Conservation (phyloP, 345 rosid species). For the Dipteronia dyeriana region DNA sequence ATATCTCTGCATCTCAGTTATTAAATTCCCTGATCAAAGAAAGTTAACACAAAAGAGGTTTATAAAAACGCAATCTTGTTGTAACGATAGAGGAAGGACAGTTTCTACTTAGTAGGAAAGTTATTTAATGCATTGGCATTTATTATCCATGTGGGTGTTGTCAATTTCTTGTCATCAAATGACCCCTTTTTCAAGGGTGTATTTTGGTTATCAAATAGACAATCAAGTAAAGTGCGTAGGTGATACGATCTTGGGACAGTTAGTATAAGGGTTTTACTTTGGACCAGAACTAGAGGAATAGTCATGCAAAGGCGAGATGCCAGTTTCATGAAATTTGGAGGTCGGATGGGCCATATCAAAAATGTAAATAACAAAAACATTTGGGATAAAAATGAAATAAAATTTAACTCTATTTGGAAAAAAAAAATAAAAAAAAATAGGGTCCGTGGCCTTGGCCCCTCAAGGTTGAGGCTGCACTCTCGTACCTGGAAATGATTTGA, state of each 20-base stretch:
- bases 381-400: too few relatives aligned
- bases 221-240: neutral
- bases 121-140: slow-evolving; percentile 21
- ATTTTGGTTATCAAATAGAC: neutral
- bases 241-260: neutral
- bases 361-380: too few relatives aligned
- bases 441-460: too few relatives aligned
- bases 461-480: too few relatives aligned
- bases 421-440: too few relatives aligned
- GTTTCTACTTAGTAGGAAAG: neutral
- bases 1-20: neutral
- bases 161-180: slow-evolving; percentile 26
- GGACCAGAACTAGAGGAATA: neutral
- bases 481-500: neutral
- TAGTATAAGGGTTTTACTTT: neutral
- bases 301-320: too few relatives aligned
- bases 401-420: too few relatives aligned
- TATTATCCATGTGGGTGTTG: slow-evolving; percentile 28
- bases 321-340: too few relatives aligned
- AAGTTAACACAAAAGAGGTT: neutral
- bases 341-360: too few relatives aligned
- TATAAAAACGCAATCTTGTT: neutral
- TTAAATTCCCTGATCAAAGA: neutral
- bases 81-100: neutral
- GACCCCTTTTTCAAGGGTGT: slow-evolving; percentile 20